Evolutionary conservation across 2,329 filamentous ascomycete genomes (phyloP).

Genomic region (Biscogniauxia sp.): DNA sequence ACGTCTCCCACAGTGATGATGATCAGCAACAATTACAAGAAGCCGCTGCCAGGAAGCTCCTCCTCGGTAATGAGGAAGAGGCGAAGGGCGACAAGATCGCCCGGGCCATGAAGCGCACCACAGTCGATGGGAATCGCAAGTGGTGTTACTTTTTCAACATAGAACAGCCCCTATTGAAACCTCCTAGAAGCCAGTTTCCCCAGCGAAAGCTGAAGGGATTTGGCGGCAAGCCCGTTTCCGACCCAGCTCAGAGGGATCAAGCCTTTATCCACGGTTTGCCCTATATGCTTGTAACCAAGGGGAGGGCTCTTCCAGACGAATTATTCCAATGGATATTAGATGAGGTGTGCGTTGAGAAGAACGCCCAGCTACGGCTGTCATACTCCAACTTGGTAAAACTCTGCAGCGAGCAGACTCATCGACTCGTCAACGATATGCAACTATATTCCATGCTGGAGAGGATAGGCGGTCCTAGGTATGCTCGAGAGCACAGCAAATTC

Average conservation of each 20-base stretch:
- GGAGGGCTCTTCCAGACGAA: conserved; percentile 56
- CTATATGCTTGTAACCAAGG: conserved; percentile 48
- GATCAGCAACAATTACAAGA: conserved; percentile 41
- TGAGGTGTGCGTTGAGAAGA: conserved; percentile 55
- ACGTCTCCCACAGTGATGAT: conserved; percentile 32
- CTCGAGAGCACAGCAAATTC: conserved; percentile 32
- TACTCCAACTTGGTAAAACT: conserved; percentile 56
- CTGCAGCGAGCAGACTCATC: conserved; percentile 42
- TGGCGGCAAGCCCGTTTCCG: conserved; percentile 47
- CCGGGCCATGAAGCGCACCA: conserved; percentile 50
- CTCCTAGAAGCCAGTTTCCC: conserved; percentile 36
- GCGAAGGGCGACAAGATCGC: conserved; percentile 34
- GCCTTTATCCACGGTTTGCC: conserved; percentile 62
- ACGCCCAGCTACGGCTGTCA: conserved; percentile 54
- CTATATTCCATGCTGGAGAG: conserved; percentile 54
- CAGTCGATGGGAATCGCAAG: conserved; percentile 35
- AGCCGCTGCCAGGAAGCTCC: conserved; percentile 40
- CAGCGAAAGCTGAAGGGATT: conserved; percentile 35
- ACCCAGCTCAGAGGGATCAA: conserved; percentile 52
- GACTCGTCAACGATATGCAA: conserved; percentile 43
- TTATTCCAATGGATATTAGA: conserved; percentile 65
- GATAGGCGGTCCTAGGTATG: conserved; percentile 54
- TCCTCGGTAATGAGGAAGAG: conserved; percentile 27
- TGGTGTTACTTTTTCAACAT: conserved; percentile 52
- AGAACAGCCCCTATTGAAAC: conserved; percentile 27